These are phyloP conservation scores for Stachybotrys chlorohalonatus DNA, from an alignment of 2,329 filamentous ascomycete genomes.

Conservation along the genomic window DNA sequence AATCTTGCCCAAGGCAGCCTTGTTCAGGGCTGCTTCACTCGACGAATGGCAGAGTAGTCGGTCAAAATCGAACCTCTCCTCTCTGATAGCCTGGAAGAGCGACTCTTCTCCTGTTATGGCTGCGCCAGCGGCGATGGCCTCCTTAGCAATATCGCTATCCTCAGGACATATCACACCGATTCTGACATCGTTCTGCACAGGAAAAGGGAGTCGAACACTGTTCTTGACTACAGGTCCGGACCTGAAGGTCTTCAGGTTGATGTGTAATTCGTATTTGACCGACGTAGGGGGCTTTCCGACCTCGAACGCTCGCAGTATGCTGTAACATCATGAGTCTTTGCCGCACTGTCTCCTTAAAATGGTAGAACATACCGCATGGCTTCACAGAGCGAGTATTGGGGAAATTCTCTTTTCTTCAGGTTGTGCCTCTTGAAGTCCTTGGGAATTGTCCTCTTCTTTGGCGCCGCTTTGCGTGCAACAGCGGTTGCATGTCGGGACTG, in stretches of 20 bases:
- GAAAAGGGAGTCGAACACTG: slow-evolving; percentile 78
- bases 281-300: slow-evolving; percentile 67
- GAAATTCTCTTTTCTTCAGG: slow-evolving; percentile 51
- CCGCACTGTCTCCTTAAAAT: slow-evolving; percentile 5
- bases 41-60: slow-evolving; percentile 77
- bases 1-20: slow-evolving; percentile 70
- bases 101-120: slow-evolving; percentile 76
- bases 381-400: slow-evolving; percentile 74
- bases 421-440: slow-evolving; percentile 61
- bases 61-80: slow-evolving; percentile 78
- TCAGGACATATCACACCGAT: slow-evolving; percentile 91
- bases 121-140: slow-evolving; percentile 72
- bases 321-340: slow-evolving; percentile 24
- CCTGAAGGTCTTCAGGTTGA: slow-evolving; percentile 75
- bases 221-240: slow-evolving; percentile 83
- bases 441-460: slow-evolving; percentile 50
- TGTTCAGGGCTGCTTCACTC: slow-evolving; percentile 68
- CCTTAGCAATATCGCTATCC: slow-evolving; percentile 61
- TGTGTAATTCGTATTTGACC: slow-evolving; percentile 80
- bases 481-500: slow-evolving; percentile 33
- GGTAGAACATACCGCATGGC: slow-evolving; percentile 70
- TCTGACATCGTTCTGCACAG: slow-evolving; percentile 78
- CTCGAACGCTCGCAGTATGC: slow-evolving; percentile 86
- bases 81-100: slow-evolving; percentile 67
- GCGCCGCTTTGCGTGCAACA: slow-evolving; percentile 39